These are phyloP conservation scores for Fusarium nanum DNA, from an alignment of 2,329 filamentous ascomycete genomes.

Conservation along the genomic window DNA sequence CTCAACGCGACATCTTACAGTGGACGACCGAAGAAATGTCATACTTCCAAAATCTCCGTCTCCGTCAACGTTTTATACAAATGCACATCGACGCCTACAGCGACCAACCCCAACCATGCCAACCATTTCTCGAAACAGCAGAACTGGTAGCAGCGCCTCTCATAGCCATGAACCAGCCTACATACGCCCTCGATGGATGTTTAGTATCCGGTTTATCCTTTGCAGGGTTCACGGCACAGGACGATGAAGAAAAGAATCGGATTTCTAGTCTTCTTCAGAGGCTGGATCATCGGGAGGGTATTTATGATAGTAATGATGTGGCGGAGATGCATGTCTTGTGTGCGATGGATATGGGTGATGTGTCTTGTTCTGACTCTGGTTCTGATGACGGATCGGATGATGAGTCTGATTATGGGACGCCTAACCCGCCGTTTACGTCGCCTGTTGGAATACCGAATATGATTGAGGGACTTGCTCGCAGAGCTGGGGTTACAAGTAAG, in stretches of 20 bases:
- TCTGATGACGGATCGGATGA: conserved; percentile 1
- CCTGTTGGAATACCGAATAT: conserved; percentile 12
- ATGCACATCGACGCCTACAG: background rate
- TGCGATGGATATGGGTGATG: background rate
- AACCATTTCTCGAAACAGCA: background rate
- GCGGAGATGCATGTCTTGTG: background rate
- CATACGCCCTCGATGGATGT: conserved; percentile 9
- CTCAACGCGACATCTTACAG: background rate
- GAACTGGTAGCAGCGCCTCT: conserved; percentile 4
- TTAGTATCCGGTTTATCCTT: background rate
- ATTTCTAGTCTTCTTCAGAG: background rate
- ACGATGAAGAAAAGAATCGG: too few relatives aligned
- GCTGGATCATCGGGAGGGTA: conserved; percentile 11
- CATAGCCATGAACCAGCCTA: background rate
- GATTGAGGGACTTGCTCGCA: background rate
- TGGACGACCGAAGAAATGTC: background rate
- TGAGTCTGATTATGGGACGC: background rate
- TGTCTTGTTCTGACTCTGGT: background rate
- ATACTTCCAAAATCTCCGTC: background rate
- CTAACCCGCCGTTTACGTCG: background rate
- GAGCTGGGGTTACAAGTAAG: background rate
- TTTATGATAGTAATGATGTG: conserved; percentile 18
- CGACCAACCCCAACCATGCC: background rate
- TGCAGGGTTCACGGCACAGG: background rate
- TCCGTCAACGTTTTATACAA: background rate